Base-by-base conservation (phyloP, 176 grass and related monocot genomes). In the Carex cristatella region DNA sequence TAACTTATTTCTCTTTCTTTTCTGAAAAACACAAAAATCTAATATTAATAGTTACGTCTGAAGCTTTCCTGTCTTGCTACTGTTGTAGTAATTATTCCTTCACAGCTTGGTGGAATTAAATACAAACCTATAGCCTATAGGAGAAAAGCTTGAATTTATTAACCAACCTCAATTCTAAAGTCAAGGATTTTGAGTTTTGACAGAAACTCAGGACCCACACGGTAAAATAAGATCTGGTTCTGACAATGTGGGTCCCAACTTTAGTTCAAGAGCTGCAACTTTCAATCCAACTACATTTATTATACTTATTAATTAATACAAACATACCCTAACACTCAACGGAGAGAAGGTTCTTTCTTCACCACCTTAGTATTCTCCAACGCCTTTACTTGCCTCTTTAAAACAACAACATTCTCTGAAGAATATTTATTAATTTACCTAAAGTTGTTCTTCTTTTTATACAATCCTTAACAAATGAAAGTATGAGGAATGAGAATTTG, bases 341-440 rank as follows among this genome's bases (percentile, higher is more conserved):
- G 18, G 10, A 79, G 27, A 82, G 79, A 83, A 83, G 81, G 61
- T 83, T 83, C 81, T 83, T 83, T 53, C 63, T 83, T 53, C 74
- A 65, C 81, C 80, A 19, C 38, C 40, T 82, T 82, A 28, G 61
- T 82, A 82, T 67, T 82, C 61, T 82, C 48, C 61, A 32, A 16
- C 7, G 27, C 80, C 60, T 82, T 51, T 23, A 51, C 61, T 53
- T 67, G 58, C n/a, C 2, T 31, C 10, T 2, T 65, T 82, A 27
- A 31, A 51, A 27, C 42, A 65, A 7, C 80, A 66, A 12, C 44
- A 48, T 67, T 65, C 61, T 82, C 33, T 40, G 3, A 44, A 44
- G 13, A n/a, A 62, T 31, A 62, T 62, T 80, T 61, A 80, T 78
- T 80, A 58, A 8, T 8, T 48, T 73, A 11, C 16, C 7, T 59